These are phyloP conservation scores for Fusarium fracticaudum DNA, from an alignment of 2,329 filamentous ascomycete genomes.

Conservation along the genomic window DNA sequence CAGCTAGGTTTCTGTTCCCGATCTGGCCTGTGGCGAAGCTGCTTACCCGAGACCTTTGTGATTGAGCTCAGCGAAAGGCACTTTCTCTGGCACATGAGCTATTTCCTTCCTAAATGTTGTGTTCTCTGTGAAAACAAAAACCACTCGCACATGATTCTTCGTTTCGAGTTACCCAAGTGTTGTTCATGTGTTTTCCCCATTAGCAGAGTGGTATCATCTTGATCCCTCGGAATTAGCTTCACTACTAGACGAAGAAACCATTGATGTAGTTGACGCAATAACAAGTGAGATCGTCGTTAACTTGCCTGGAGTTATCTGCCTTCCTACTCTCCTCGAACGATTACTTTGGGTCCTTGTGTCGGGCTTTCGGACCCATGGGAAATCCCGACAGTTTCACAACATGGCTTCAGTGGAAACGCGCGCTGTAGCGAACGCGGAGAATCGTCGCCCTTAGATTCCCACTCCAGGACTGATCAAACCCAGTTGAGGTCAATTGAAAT, in stretches of 20 bases:
- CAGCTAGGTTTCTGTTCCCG: too few relatives aligned
- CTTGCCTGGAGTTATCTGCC: not conserved
- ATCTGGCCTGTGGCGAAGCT: not conserved
- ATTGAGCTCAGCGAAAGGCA: not conserved
- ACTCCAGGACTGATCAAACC: not conserved
- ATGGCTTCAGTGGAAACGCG: not conserved
- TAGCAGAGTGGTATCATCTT: too few relatives aligned
- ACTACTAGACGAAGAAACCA: too few relatives aligned
- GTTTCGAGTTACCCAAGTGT: too few relatives aligned
- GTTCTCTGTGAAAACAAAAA: not conserved
- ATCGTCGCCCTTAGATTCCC: not conserved
- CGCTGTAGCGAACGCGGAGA: not conserved
- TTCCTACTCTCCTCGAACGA: not conserved
- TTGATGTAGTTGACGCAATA: rapidly evolving
- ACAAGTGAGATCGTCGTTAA: too few relatives aligned
- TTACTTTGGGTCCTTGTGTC: not conserved
- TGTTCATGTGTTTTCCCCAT: too few relatives aligned
- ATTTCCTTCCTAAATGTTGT: not conserved
- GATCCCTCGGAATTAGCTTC: not conserved
- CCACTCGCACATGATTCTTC: too few relatives aligned
- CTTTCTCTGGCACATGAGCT: not conserved
- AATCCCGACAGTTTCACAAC: not conserved
- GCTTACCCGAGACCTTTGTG: not conserved
- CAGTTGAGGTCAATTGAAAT: not conserved
- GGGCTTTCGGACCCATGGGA: not conserved